phyloP scores from a whole-genome alignment of 2,329 filamentous ascomycete genomes.

The Ophiostoma himal-ulmi region DNA sequence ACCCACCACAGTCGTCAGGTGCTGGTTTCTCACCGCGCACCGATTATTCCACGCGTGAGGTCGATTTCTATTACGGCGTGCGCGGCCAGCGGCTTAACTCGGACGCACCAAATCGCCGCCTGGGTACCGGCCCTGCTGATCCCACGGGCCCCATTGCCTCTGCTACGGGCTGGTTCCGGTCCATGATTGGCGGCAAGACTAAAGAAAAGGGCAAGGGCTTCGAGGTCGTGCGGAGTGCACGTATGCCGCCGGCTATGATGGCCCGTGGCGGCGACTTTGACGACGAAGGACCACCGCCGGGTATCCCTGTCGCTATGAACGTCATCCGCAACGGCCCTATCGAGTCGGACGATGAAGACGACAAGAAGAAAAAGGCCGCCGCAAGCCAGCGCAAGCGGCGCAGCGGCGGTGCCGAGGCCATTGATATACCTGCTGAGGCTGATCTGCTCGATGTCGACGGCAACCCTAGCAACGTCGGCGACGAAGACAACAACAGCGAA shows the following conservation, averaged over 20 bases:
- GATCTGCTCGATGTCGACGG: constrained; percentile 44
- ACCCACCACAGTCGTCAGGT: constrained; percentile 30
- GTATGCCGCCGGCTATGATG: constrained; percentile 73
- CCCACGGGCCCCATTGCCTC: constrained; percentile 86
- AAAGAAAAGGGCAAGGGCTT: constrained; percentile 97
- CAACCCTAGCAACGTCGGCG: constrained; percentile 32
- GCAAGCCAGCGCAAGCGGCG: constrained; percentile 17
- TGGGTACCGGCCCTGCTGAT: constrained; percentile 91
- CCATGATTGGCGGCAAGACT: constrained; percentile 71
- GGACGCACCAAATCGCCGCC: constrained; percentile 70
- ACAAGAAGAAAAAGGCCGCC: constrained; percentile 40
- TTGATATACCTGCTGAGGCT: constrained; percentile 29
- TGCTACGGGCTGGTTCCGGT: constrained; percentile 82
- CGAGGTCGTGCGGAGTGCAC: constrained; percentile 85
- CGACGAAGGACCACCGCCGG: constrained; percentile 61
- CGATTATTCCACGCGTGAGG: constrained; percentile 89
- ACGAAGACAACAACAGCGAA: constrained; percentile 40
- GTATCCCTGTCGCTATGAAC: constrained; percentile 59
- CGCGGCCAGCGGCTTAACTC: constrained; percentile 81
- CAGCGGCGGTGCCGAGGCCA: background rate
- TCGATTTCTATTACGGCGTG: constrained; percentile 94
- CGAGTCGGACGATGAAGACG: constrained; percentile 55
- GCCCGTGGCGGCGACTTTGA: constrained; percentile 51
- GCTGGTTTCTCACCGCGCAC: constrained; percentile 54
- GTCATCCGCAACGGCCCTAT: constrained; percentile 56